Evolutionary conservation across 768 basidiomycete genomes (phyloP), one percentile per base, ranked within the genome.

Genomic region (Lentinula sp.): DNA sequence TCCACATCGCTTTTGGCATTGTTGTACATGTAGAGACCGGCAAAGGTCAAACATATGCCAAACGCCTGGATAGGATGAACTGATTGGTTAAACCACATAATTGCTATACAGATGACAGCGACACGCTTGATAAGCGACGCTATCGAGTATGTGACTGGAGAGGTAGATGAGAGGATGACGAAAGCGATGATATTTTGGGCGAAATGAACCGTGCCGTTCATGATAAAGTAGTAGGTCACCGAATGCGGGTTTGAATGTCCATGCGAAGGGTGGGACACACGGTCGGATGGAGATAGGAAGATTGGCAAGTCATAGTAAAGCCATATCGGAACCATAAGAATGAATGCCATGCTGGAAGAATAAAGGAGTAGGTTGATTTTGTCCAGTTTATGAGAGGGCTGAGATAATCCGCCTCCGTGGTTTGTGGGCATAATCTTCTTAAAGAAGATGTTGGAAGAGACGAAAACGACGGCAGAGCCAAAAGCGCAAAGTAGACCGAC

Each of bases 141-240:
- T 72, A 99, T 98, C 57, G 93, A 96, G 75, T 99, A 99, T 0
- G 97, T 98, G 66, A 99, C 97, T 18, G 97, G 96, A 10, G 96
- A 98, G 2, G 94, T 96, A 33, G 91, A 93, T 1, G 96, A 87
- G 52, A 99, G 85, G 69, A 99, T 93, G 71, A 95, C 82, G 77
- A 99, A 99, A 35, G 97, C 97, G 67, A 98, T 91, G 69, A 98
- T 89, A 79, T 95, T 98, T 74, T 99, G 97, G 1, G 87, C 88
- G 68, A 97, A 99, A 75, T 99, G 95, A 12, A 94, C 95, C 1
- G 92, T 89, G 49, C 95, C 96, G 73, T 99, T 99, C 75, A 94
- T 81, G 73, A 94, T 82, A 69, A 97, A 89, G 76, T 95, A 90
- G 72, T 89, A 89, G 5, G 78, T 62, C 51, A 98, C 84, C 3